Evolutionary conservation across 2,329 filamentous ascomycete species (phyloP), one percentile per base, ranked within the genome.

Genomic region (Cordyceps cicadae): DNA sequence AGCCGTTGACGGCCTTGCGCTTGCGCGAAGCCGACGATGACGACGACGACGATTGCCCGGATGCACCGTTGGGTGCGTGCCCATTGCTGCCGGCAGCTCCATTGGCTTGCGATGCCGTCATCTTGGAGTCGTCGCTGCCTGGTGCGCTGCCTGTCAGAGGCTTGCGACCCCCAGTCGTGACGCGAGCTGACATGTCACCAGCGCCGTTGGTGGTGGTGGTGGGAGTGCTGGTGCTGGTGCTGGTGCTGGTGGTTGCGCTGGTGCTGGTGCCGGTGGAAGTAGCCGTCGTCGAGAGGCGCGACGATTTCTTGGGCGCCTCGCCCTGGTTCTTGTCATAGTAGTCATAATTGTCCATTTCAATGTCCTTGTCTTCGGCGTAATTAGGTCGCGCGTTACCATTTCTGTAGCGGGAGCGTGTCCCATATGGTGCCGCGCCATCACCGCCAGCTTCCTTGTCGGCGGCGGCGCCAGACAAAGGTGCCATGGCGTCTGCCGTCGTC

Each of bases 311-410:
- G 58, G 77, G 68, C 34, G 61, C 62, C 63, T 84, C 81, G 60
- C 77, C 77, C 17, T 84, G 80, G 66, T 83, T 81, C 69, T 80
- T 79, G 66, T 82, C 75, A 58, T 81, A 77, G 71, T 81, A 83
- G 69, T 97, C 93, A 72, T 92, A 90, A 71, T 81, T 75, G 62
- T 97, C 94, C 74, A 90, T 86, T 69, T 97, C 93, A 67, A 92
- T 81, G 74, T 97, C 93, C 75, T 84, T 89, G 75, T 93, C 90
- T 76, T 99, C 94, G 55, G 94, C 93, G 75, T 99, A 99, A 75
- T 99, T 99, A 66, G 88, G 87, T 67, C 94, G 89, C 67, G 88
- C 82, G 66, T 83, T 85, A 69, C 89, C 88, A 62, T 84, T 87
- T 70, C 92, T 88, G 75, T 96, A 96, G 72, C 94, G 89, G 67